These are phyloP conservation scores for Coleophoma crateriformis DNA, from an alignment of 2,329 filamentous ascomycete species.

Conservation along the genomic window DNA sequence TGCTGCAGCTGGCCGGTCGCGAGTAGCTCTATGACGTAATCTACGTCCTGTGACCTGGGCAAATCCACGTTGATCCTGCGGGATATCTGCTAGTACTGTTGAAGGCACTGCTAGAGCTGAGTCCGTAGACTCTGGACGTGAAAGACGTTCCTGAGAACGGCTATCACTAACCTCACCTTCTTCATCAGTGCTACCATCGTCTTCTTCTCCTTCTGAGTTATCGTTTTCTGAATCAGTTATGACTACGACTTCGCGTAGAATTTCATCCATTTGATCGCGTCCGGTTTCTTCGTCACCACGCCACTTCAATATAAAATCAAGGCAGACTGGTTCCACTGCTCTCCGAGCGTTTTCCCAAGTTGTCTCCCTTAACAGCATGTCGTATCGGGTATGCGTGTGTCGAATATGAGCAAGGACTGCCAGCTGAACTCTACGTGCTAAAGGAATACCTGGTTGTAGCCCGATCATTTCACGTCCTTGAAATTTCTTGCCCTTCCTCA, in stretches of 20 bases:
- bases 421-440: constrained; percentile 58
- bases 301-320: constrained; percentile 66
- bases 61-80: neutral
- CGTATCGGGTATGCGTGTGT: constrained; percentile 62
- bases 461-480: constrained; percentile 53
- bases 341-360: constrained; percentile 54
- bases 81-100: neutral
- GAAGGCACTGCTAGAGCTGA: neutral
- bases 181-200: constrained; percentile 10
- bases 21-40: neutral
- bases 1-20: constrained; percentile 4
- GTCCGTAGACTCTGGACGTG: neutral
- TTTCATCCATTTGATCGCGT: constrained; percentile 61
- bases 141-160: constrained; percentile 6
- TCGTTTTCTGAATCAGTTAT: constrained; percentile 37
- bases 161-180: constrained; percentile 3
- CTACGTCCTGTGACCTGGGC: neutral
- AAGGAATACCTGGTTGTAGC: constrained; percentile 46
- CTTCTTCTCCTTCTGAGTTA: constrained; percentile 7
- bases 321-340: constrained; percentile 53
- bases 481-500: constrained; percentile 40
- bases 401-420: constrained; percentile 62
- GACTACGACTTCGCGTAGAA: constrained; percentile 60
- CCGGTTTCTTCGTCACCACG: constrained; percentile 66
- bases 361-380: constrained; percentile 52